These are phyloP conservation scores for Diaporthe sp. DNA, from an alignment of 2,329 filamentous ascomycete species.

Conservation along the genomic window DNA sequence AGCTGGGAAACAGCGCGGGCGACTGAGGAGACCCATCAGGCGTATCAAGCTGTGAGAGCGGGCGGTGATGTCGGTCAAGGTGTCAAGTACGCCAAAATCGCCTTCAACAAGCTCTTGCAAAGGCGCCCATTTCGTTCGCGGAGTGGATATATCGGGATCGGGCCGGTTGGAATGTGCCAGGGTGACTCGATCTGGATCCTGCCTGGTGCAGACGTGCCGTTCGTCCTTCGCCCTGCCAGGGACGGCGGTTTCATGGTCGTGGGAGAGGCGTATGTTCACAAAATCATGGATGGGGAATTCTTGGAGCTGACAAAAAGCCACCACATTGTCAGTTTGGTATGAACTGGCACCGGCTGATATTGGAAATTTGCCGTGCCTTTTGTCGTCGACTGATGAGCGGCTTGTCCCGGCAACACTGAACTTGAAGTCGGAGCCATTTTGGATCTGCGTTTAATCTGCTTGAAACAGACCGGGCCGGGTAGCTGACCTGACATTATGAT, in stretches of 20 bases:
- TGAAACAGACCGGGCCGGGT: not conserved
- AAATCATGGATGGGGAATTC: not conserved
- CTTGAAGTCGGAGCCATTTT: not conserved
- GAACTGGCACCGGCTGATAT: not conserved
- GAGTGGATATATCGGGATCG: conserved; percentile 6
- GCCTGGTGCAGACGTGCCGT: not conserved
- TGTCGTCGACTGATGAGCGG: not conserved
- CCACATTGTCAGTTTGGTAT: not conserved
- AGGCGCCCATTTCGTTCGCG: not conserved
- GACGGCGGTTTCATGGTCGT: not conserved
- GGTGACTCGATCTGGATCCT: conserved; percentile 2
- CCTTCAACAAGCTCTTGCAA: conserved; percentile 4
- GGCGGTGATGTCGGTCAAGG: conserved; percentile 1
- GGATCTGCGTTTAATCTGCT: not conserved
- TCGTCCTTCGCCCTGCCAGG: not conserved
- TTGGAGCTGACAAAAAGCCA: not conserved
- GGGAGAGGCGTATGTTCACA: not conserved
- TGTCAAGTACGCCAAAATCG: not conserved
- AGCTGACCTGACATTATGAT: not conserved
- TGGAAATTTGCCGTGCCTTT: too few relatives aligned
- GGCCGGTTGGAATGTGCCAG: not conserved
- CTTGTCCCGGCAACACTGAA: not conserved
- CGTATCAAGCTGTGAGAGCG: not conserved
- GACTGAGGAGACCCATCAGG: not conserved
- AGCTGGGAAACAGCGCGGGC: conserved; percentile 17